phyloP scores from a whole-genome alignment of 2,329 filamentous ascomycete species.

The Talaromyces funiculosus region DNA sequence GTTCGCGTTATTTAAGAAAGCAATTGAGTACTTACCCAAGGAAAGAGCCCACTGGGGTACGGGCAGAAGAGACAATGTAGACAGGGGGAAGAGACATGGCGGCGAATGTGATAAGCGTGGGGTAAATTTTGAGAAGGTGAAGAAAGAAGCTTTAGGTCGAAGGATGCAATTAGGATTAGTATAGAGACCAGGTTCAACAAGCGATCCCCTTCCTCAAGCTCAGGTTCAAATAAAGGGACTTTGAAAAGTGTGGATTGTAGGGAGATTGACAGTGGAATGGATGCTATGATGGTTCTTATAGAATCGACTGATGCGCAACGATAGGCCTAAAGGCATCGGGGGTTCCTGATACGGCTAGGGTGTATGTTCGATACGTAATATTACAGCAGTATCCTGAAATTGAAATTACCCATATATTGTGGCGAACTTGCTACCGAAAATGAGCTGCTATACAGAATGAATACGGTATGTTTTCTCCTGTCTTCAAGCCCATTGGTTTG shows the following conservation, averaged over 20 bases:
- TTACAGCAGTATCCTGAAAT: not conserved
- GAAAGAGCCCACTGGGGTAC: slow-evolving; percentile 91
- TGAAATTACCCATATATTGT: not conserved
- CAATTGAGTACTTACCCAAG: slow-evolving; percentile 61
- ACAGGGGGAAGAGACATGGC: slow-evolving; percentile 77
- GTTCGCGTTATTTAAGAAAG: not conserved
- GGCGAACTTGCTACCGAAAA: not conserved
- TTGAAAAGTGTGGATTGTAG: not conserved
- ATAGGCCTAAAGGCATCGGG: not conserved
- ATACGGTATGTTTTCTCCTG: not conserved
- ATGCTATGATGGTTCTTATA: not conserved
- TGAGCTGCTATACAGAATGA: not conserved
- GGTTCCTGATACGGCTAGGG: not conserved
- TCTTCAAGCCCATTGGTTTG: not conserved
- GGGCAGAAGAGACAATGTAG: slow-evolving; percentile 88
- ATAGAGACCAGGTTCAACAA: not conserved
- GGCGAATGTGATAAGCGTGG: slow-evolving; percentile 8
- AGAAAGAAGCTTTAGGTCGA: not conserved
- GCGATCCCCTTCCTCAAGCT: not conserved
- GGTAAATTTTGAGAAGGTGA: not conserved
- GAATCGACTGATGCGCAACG: not conserved
- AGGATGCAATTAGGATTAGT: not conserved
- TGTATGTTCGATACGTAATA: not conserved
- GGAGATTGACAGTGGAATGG: not conserved
- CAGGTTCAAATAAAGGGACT: not conserved